A percentile compares a stretch with the other conserved stretches of the same genome.
Conservation (phyloP, 345 rosid species). For the Linum trigynum region DNA sequence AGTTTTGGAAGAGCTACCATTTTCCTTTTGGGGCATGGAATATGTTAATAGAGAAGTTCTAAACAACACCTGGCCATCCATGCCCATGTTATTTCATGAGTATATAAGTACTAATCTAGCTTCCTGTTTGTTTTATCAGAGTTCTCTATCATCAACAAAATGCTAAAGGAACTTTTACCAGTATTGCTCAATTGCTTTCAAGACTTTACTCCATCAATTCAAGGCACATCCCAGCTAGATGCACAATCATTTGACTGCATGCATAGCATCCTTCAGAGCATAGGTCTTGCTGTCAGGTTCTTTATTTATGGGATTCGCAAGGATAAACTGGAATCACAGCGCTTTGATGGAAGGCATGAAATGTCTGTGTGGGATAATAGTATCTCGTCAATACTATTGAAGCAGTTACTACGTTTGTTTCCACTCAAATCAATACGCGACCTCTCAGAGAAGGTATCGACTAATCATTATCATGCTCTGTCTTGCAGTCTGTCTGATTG, state of each 20-base stretch:
- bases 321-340: constrained; percentile 12
- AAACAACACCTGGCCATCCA: too few relatives aligned
- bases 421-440: constrained; percentile 23
- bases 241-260: constrained; percentile 54
- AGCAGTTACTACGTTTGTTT: constrained; percentile 49
- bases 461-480: constrained; percentile 1
- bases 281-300: constrained; percentile 41
- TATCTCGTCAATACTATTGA: constrained; percentile 36
- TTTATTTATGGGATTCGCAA: constrained; percentile 27
- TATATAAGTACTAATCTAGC: neutral
- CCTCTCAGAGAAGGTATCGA: constrained; percentile 38
- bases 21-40: too few relatives aligned
- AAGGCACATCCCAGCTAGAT: constrained; percentile 34
- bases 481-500: neutral
- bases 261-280: constrained; percentile 48
- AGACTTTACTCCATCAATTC: constrained; percentile 53
- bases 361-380: constrained; percentile 32
- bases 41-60: too few relatives aligned
- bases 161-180: constrained; percentile 60
- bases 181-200: constrained; percentile 56
- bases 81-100: neutral
- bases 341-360: constrained; percentile 26
- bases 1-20: neutral
- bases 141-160: constrained; percentile 31
- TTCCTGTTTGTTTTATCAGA: constrained; percentile 28